Base-by-base conservation (phyloP, 192 early-diverging fungal genomes). In the Backusella tarrabulga region DNA sequence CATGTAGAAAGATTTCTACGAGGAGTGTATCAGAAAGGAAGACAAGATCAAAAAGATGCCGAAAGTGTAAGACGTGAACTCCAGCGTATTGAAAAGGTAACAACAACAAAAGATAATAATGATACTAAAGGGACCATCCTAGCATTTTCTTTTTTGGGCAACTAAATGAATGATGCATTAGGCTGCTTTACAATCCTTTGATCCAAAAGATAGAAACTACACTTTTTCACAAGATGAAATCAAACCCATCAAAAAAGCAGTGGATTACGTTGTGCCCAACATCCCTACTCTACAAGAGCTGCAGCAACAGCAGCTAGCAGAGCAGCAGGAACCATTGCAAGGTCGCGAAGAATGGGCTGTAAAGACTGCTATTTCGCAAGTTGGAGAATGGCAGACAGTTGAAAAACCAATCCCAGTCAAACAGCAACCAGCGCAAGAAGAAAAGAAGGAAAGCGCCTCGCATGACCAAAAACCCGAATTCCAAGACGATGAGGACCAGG, bases 1-100 rank as follows among this genome's bases (percentile, higher is more conserved):
- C 93, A 92, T 79, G 90, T 94, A 2, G 91, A 93, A 76, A 84
- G 85, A 40, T 94, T 92, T 76, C 71, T 97, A 50, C 89, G 91
- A 26, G 85, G 92, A 63, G 86, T 93, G 34, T 85, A 89, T 56
- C 90, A 90, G 72, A 76, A 79, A 6, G 82, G 83, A 34, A 83
- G 89, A 44, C 85, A 89, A 67, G 86, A 84, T 50, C 76, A 81
- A 6, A 80, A 87, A 9, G 86, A 88, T 29, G 87, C 87, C 21
- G 87, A 88, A 35, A 88, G 89, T 81, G 78, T 89, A 36, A 78
- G 86, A 74, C 80, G 81, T 71, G 89, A 94, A 77, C 84, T 91
- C 50, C 87, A 94, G 44, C 88, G 83, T 41, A 94, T 95, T 70
- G 92, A 93, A 60, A 75, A 67, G 74, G 74, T 75, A 75, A 36